Conservation (phyloP, 169 alveolate genomes). For the Plasmodium vivax region DNA sequence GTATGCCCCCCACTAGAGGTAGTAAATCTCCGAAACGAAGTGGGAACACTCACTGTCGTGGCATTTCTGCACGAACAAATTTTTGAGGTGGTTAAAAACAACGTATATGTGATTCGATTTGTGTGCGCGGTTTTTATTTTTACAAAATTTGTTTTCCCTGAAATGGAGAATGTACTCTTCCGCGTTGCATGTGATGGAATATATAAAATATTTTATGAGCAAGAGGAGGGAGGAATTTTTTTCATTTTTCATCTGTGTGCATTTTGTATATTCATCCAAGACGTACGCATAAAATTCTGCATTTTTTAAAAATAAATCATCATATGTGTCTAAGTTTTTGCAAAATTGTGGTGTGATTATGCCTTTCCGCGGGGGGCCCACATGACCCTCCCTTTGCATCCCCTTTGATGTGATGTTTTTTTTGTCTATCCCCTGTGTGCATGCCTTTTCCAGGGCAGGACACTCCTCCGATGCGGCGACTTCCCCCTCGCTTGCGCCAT, state of each 20-base stretch:
- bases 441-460: neutral
- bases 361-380: neutral
- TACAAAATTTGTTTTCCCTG: constrained; percentile 69
- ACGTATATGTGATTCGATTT: constrained; percentile 74
- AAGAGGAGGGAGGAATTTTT: neutral
- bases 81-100: constrained; percentile 44
- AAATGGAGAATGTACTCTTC: constrained; percentile 62
- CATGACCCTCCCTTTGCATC: neutral
- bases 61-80: constrained; percentile 70
- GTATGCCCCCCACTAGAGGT: neutral
- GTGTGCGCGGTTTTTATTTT: constrained; percentile 55
- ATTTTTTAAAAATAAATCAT: constrained; percentile 42
- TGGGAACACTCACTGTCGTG: constrained; percentile 57
- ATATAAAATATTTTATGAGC: constrained; percentile 44
- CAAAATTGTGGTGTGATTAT: neutral
- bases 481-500: neutral
- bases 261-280: constrained; percentile 41
- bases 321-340: constrained; percentile 16
- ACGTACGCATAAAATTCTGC: constrained; percentile 16
- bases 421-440: neutral
- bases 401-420: neutral
- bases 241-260: neutral
- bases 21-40: constrained; percentile 45
- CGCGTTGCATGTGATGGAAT: constrained; percentile 23
- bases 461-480: neutral